Percentiles rank a stretch among this genome's conserved stretches.
These are phyloP conservation scores for Paramecium caudatum DNA, from an alignment of 73 alveolate species.

Conservation along the genomic window DNA sequence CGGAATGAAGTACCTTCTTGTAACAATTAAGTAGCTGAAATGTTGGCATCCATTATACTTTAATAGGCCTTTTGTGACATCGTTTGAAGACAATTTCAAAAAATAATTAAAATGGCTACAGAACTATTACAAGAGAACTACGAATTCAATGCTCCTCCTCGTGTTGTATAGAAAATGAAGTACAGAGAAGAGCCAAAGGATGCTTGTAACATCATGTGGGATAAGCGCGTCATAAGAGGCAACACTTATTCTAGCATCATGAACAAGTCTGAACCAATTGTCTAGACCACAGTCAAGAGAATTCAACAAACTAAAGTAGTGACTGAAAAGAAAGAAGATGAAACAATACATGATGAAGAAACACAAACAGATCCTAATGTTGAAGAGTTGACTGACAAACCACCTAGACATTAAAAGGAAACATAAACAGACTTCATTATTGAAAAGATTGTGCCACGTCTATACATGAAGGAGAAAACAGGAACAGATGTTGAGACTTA, in stretches of 20 bases:
- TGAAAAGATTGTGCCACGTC: slow-evolving; percentile 89
- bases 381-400: slow-evolving; percentile 79
- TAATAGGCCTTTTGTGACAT: slow-evolving; percentile 68
- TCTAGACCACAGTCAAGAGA: slow-evolving; percentile 29
- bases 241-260: slow-evolving; percentile 32
- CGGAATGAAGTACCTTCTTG: background rate
- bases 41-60: slow-evolving; percentile 70
- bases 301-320: slow-evolving; percentile 27
- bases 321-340: slow-evolving; percentile 59
- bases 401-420: slow-evolving; percentile 84
- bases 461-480: slow-evolving; percentile 86
- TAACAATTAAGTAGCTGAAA: slow-evolving; percentile 50
- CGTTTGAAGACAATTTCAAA: no score
- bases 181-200: slow-evolving; percentile 4
- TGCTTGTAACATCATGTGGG: slow-evolving; percentile 67
- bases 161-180: background rate
- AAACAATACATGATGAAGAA: slow-evolving; percentile 67
- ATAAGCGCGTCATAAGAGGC: slow-evolving; percentile 58
- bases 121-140: slow-evolving; percentile 14
- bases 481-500: slow-evolving; percentile 92
- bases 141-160: slow-evolving; percentile 50
- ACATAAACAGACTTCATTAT: slow-evolving; percentile 91
- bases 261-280: background rate
- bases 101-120: background rate
- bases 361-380: slow-evolving; percentile 85